phyloP scores from a whole-genome alignment of 208 protist species.

The Leishmania mexicana region DNA sequence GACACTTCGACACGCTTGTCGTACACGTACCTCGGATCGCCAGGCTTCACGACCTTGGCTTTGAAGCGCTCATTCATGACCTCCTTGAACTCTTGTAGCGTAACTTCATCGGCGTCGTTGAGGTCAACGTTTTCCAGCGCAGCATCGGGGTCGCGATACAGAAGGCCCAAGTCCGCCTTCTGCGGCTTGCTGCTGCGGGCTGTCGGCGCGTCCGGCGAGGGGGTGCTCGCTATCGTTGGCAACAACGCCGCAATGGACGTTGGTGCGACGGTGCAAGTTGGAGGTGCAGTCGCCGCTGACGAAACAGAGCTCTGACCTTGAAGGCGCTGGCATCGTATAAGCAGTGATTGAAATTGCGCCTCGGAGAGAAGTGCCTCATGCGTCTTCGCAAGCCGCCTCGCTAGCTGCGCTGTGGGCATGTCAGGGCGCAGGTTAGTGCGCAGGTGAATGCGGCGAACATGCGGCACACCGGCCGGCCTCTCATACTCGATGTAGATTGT shows the following conservation, averaged over 20 bases:
- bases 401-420: constrained; percentile 48
- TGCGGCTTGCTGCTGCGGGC: constrained; percentile 28
- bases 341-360: constrained; percentile 52
- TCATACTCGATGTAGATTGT: constrained; percentile 69
- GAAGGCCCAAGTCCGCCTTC: constrained; percentile 87
- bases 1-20: constrained; percentile 80
- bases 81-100: constrained; percentile 86
- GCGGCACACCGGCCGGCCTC: constrained; percentile 10
- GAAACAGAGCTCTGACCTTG: constrained; percentile 10
- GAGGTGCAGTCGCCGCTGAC: background rate
- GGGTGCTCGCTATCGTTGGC: background rate
- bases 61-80: constrained; percentile 87
- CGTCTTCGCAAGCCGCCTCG: constrained; percentile 50
- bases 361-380: constrained; percentile 69
- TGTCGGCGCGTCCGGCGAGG: background rate
- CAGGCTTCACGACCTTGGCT: constrained; percentile 70
- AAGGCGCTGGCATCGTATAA: constrained; percentile 71
- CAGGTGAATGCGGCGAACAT: constrained; percentile 52
- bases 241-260: background rate
- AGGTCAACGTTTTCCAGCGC: constrained; percentile 89
- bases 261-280: background rate
- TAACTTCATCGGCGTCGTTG: constrained; percentile 89
- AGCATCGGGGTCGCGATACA: constrained; percentile 88
- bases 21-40: constrained; percentile 85
- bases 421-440: constrained; percentile 24